Conservation (phyloP, 2,329 filamentous ascomycete genomes). For the Monosporascus sp. region DNA sequence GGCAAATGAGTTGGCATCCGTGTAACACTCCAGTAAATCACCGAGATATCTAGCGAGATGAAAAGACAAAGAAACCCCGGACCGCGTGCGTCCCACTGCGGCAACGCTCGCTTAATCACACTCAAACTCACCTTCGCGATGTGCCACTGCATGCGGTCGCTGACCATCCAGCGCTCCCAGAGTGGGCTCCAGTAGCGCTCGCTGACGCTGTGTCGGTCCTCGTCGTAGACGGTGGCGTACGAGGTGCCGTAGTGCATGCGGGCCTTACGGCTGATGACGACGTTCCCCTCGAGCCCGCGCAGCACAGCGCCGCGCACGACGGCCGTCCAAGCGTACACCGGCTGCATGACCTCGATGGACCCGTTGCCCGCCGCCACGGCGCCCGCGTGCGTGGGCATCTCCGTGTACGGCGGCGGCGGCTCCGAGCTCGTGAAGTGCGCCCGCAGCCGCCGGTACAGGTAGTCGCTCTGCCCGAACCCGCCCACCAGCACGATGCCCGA, state of each 20-base stretch:
- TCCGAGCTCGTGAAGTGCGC: constrained; percentile 56
- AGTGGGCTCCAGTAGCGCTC: constrained; percentile 76
- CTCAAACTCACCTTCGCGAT: constrained; percentile 60
- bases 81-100: too few relatives aligned
- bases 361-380: constrained; percentile 41
- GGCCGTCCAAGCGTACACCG: constrained; percentile 75
- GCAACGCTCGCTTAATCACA: too few relatives aligned
- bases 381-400: constrained; percentile 61
- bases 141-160: constrained; percentile 81
- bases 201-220: constrained; percentile 64
- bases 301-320: constrained; percentile 74
- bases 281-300: constrained; percentile 69
- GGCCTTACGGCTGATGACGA: constrained; percentile 70
- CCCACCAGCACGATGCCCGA: constrained; percentile 77
- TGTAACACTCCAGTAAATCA: too few relatives aligned
- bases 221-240: constrained; percentile 76
- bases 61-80: background rate
- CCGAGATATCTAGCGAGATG: too few relatives aligned
- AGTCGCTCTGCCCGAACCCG: constrained; percentile 75
- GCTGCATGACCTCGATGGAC: constrained; percentile 75
- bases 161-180: constrained; percentile 81
- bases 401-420: constrained; percentile 58
- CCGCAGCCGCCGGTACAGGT: constrained; percentile 67
- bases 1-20: too few relatives aligned
- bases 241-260: constrained; percentile 76